Conservation (phyloP, 192 early-diverging fungal species). For the Globomyces pollinis-pini region DNA sequence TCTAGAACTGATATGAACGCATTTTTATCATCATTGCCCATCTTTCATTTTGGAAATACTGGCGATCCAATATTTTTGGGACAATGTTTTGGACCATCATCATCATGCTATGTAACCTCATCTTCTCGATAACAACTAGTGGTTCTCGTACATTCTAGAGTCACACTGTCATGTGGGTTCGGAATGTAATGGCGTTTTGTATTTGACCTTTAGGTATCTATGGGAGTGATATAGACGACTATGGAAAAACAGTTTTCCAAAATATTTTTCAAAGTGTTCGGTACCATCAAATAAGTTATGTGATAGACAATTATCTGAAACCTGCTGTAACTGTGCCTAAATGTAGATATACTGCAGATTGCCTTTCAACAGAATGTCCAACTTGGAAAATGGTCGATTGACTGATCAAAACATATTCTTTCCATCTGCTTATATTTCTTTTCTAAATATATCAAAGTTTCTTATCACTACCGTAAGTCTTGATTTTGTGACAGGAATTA, state of each 20-base stretch:
- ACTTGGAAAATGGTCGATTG: conserved; percentile 58
- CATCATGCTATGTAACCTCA: conserved; percentile 64
- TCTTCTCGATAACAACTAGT: too few relatives aligned
- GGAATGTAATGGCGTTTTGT: conserved; percentile 28
- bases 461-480: too few relatives aligned
- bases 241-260: conserved; percentile 5
- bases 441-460: too few relatives aligned
- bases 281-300: conserved; percentile 69
- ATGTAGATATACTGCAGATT: conserved; percentile 49
- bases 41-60: conserved; percentile 86
- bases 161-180: conserved; percentile 78
- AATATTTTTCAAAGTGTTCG: conserved; percentile 65
- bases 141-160: conserved; percentile 70
- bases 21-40: conserved; percentile 48
- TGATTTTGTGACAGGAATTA: too few relatives aligned
- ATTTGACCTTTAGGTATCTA: too few relatives aligned
- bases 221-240: background rate
- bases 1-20: conserved; percentile 36
- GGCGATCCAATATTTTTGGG: conserved; percentile 90
- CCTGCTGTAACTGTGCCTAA: conserved; percentile 30
- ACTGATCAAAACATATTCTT: too few relatives aligned
- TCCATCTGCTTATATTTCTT: too few relatives aligned
- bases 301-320: conserved; percentile 62
- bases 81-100: conserved; percentile 60
- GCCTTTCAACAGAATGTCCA: conserved; percentile 59